Evolutionary conservation across 345 rosid genomes (phyloP).

Genomic region (Brassica carinata): DNA sequence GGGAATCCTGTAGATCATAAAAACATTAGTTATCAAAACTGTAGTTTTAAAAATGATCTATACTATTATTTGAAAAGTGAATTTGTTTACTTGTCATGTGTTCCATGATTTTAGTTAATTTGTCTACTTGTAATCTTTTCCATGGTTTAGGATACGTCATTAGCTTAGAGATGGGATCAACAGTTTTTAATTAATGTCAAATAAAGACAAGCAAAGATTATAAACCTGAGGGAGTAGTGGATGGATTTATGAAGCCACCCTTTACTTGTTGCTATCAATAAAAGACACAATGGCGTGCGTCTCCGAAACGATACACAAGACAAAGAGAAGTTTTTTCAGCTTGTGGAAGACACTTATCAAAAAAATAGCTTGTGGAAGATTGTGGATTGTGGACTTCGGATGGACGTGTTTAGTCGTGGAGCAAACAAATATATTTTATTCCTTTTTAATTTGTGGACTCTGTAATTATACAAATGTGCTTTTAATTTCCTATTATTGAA

Average conservation of each 20-base stretch:
- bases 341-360: background rate
- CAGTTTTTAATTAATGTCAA: background rate
- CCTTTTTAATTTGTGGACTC: conserved; percentile 13
- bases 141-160: too few relatives aligned
- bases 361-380: conserved; percentile 1
- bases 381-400: conserved; percentile 5
- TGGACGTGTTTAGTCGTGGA: conserved; percentile 30
- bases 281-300: conserved; percentile 31
- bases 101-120: too few relatives aligned
- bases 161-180: background rate
- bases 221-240: conserved; percentile 17
- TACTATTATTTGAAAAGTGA: too few relatives aligned
- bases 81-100: too few relatives aligned
- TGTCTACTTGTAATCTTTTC: too few relatives aligned
- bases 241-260: background rate
- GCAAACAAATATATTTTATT: conserved; percentile 15
- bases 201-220: conserved; percentile 24
- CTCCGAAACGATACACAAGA: conserved; percentile 34
- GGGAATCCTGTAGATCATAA: background rate
- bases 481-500: conserved; percentile 16
- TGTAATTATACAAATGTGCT: conserved; percentile 18
- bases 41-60: background rate
- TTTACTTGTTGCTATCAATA: conserved; percentile 22
- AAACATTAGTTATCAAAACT: background rate
- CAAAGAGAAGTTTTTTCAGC: conserved; percentile 28